Base-by-base conservation (phyloP, 371 early-diverging fungal species). In the Rhizopus stolonifer region DNA sequence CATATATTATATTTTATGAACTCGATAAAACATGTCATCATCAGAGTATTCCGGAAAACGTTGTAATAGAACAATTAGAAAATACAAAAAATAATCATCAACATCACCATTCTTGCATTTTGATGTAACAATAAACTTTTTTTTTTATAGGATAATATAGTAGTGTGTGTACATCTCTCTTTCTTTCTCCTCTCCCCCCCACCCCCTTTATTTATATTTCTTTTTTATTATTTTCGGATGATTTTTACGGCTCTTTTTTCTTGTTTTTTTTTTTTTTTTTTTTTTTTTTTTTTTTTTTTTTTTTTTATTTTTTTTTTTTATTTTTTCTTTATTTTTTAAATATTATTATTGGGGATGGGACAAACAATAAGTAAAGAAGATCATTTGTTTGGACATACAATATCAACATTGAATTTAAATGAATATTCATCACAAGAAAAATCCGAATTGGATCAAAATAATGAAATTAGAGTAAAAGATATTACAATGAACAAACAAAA, bases 1-100 rank as follows among this genome's bases (percentile, higher is more conserved):
- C 76, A 0, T 84, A 84, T 40, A 70, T 84, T 47, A 56, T 84
- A 14, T 81, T 84, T 42, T 84, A 84, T 44, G 82, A 81, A 46
- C 55, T 84, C 24, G 71, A 77, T 31, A 71, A 73, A 36, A 64
- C 65, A 4, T 71, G 72, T 43, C 63, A 57, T 18, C 63, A 63
- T 29, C 31, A 4, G 10, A 10, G 10, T 10, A 7, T 29, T 4
- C 31, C 31, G 7, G 31, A 29, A 29, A 29, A 4, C 38, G 8
- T 11, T 15, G 1, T 19, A 14, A 29, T 4, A 25, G 13, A n/a
- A 29, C n/a, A 10, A 42, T 42, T 10, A 49, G 24, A 25, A 29
- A 4, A 36, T 22, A n/a, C 31, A 19, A 19, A 19, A 21, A 21
- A 26, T 7, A 17, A 49, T 23, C 49, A 49, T 34, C 49, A 49